phyloP scores from a whole-genome alignment of 2,329 filamentous ascomycete species.

The Capronia epimyces region DNA sequence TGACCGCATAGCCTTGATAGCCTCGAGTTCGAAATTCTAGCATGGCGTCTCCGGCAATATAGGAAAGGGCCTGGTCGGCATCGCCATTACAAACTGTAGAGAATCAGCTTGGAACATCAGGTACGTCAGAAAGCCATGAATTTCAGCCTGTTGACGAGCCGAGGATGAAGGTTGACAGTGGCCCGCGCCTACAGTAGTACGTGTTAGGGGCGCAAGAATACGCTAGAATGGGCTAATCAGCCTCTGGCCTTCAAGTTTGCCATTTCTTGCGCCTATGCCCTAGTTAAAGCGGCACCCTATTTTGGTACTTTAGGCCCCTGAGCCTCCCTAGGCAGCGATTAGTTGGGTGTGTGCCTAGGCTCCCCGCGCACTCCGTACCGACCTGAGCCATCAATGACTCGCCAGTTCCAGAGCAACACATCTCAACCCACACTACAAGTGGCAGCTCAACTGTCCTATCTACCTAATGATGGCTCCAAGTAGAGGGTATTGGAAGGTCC shows the following conservation, averaged over 20 bases:
- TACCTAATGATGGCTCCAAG: slow-evolving; percentile 25
- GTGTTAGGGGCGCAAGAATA: too few relatives aligned
- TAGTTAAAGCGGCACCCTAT: too few relatives aligned
- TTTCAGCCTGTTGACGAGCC: neutral
- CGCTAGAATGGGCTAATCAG: too few relatives aligned
- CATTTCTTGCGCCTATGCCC: too few relatives aligned
- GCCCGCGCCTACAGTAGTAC: too few relatives aligned
- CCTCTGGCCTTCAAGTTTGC: too few relatives aligned
- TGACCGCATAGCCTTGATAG: slow-evolving; percentile 93
- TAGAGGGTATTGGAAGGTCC: slow-evolving; percentile 11
- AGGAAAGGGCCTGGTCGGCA: neutral
- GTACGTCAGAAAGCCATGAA: slow-evolving; percentile 10
- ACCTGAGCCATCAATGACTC: slow-evolving; percentile 1
- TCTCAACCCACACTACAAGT: too few relatives aligned
- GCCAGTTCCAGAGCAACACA: slow-evolving; percentile 6
- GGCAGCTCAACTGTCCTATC: neutral
- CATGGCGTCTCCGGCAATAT: slow-evolving; percentile 51
- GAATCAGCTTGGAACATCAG: neutral
- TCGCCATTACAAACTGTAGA: neutral
- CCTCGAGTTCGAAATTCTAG: slow-evolving; percentile 90
- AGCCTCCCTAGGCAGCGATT: too few relatives aligned
- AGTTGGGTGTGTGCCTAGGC: too few relatives aligned
- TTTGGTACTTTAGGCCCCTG: too few relatives aligned
- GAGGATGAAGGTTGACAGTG: neutral
- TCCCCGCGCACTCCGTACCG: too few relatives aligned